Evolutionary conservation across 2,329 filamentous ascomycete genomes (phyloP), one percentile per base, ranked within the genome.

Genomic region (Berkeleyomyces basicola): DNA sequence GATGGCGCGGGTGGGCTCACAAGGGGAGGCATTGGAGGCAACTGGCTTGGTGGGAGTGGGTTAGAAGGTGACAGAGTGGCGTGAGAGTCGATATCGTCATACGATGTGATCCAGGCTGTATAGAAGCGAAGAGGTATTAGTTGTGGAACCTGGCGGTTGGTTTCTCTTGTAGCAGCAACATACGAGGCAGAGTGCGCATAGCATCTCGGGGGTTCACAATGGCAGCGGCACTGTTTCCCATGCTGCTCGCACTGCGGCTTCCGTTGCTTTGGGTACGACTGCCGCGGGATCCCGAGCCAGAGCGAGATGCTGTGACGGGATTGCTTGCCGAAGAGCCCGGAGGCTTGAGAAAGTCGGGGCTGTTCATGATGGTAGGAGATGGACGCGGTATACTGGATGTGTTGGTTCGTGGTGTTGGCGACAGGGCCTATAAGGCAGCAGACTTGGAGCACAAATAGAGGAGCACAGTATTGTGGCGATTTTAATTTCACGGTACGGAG

Each of bases 81-180:
- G 23, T 40, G 37, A 33, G 51, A 47, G 14, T 75, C 72, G 57
- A 71, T 69, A 40, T 71, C 71, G 66, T 78, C 73, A 68, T 78
- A 78, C 9, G 77, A 77, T 65, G 75, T 73, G 64, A 79, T 77
- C 77, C 77, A 79, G 44, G 78, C 77, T 79, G 65, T 64, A 59
- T 23, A 23, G 23, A 23, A 23, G 23, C 23, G 2, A 23, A 23
- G 23, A 23, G 23, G 23, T 23, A 23, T 23, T 23, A 23, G 23
- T 23, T 23, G 23, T 23, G 33, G n/a, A 10, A 31, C 1, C 23
- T 46, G 14, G 23, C 1, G 23, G n/a, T 37, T 46, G 14, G 31
- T 39, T n/a, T 16, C 23, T 61, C 11, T 14, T 59, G 3, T 40
- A 16, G 5, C n/a, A 23, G 23, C 39, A 43, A 62, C 55, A 16